Base-by-base conservation (phyloP, 495 filamentous ascomycete genomes). In the Aspergillus sclerotioniger region DNA sequence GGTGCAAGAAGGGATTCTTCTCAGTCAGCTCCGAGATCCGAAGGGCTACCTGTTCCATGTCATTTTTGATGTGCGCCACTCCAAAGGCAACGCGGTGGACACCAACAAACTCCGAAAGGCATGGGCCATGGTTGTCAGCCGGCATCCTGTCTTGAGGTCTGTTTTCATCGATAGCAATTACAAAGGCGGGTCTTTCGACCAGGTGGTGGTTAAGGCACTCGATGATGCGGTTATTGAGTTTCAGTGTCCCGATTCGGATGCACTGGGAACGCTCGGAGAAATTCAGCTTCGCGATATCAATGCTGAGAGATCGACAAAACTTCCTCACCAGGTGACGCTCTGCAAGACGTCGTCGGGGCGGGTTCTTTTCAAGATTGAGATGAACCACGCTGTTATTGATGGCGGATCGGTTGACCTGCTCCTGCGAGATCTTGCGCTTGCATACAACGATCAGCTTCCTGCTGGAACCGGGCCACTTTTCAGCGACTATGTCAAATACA, bases 1-100 rank as follows among this genome's bases (percentile, higher is more conserved):
- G 0, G 82, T 84, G 37, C 87, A 90, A 59, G 81, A 88, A 57
- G 85, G 82, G 45, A 80, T 90, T 5, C 68, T 90, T 15, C 80
- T 87, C 52, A 86, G 83, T 53, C 85, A 89, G 35, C 73, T 81
- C 13, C 81, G 77, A 25, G 73, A 81, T 43, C 70, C 76, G 12
- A 66, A 63, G 28, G 64, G 69, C 1, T 84, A 83, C 62, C 71
- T 76, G 55, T 78, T 77, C 58, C 70, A 76, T 57, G 71, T 71
- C 3, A 69, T 80, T 6, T 80, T 79, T 16, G 77, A 82, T 41
- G 71, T 81, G 19, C 61, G 41, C 13, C 21, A 32, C 16, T 19
- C 31, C 39, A 71, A 71, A 25, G 32, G 66, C 10, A 53, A 60
- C 32, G 62, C 61, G 17, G 62, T 83, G 13, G 73, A 81, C 43